These are phyloP conservation scores for Aspergillus viridinutans DNA, from an alignment of 2,329 filamentous ascomycete species.

Conservation along the genomic window DNA sequence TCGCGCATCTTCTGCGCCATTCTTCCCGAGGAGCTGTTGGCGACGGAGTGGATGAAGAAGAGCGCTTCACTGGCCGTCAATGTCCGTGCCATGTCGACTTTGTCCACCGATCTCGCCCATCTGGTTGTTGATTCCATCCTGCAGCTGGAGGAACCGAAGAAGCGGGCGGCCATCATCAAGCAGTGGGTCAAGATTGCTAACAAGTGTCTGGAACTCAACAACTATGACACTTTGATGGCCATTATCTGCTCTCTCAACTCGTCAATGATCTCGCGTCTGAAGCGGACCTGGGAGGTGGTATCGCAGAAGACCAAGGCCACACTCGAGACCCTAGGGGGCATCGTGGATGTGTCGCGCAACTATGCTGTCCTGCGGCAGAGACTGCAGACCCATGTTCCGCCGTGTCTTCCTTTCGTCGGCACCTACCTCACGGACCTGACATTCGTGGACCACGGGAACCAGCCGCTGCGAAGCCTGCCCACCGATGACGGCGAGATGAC, in stretches of 20 bases:
- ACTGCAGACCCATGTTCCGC: conserved; percentile 79
- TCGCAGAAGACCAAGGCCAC: conserved; percentile 77
- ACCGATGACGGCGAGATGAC: conserved; percentile 62
- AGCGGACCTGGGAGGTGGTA: conserved; percentile 86
- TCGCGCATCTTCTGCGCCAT: conserved; percentile 90
- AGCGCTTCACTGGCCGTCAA: conserved; percentile 74
- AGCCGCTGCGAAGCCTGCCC: conserved; percentile 72
- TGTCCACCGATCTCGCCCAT: conserved; percentile 90
- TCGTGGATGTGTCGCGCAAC: conserved; percentile 87
- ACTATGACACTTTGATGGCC: conserved; percentile 95
- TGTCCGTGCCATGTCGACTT: conserved; percentile 86
- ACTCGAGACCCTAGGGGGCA: conserved; percentile 72
- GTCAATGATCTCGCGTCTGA: conserved; percentile 81
- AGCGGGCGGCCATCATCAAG: conserved; percentile 84
- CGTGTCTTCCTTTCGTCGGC: conserved; percentile 91
- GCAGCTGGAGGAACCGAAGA: conserved; percentile 83
- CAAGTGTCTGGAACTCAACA: conserved; percentile 82
- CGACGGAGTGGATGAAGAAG: conserved; percentile 91
- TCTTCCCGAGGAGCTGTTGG: conserved; percentile 83
- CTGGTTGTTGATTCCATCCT: conserved; percentile 91
- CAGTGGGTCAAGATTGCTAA: conserved; percentile 96
- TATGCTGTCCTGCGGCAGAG: conserved; percentile 80
- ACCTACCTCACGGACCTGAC: conserved; percentile 96
- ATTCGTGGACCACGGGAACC: conserved; percentile 92
- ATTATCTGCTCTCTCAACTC: conserved; percentile 93